Evolutionary conservation across 257 asterid species (phyloP).

Genomic region (Gentiana macrophylla): DNA sequence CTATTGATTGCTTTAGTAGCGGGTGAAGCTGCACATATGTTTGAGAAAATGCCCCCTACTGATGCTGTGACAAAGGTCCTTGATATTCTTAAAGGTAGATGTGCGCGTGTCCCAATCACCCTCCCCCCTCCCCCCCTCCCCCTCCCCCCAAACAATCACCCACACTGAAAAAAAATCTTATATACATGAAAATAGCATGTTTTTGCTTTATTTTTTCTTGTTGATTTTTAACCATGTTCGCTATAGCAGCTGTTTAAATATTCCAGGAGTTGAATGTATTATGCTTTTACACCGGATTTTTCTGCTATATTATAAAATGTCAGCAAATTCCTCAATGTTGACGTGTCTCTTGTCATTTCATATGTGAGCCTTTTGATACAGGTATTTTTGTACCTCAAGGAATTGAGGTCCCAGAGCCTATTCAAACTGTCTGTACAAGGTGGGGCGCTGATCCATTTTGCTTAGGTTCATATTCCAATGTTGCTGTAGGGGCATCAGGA

Average conservation of each 20-base stretch:
- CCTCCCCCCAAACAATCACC: no score
- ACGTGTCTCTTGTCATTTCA: not conserved
- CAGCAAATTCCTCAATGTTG: not conserved
- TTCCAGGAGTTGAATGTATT: no score
- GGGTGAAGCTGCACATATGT: slow-evolving; percentile 82
- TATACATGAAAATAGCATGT: not conserved
- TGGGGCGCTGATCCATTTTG: slow-evolving; percentile 90
- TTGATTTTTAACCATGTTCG: no score
- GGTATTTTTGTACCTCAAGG: slow-evolving; percentile 89
- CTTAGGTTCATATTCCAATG: slow-evolving; percentile 89
- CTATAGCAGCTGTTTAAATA: no score
- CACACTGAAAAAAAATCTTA: not conserved
- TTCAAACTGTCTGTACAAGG: slow-evolving; percentile 91
- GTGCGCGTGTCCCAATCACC: not conserved
- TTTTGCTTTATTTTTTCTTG: not conserved
- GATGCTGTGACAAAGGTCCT: slow-evolving; percentile 68
- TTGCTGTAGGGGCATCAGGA: slow-evolving; percentile 97
- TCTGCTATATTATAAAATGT: no score
- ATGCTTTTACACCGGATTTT: no score
- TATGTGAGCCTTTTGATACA: slow-evolving; percentile 15
- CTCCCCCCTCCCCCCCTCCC: no score
- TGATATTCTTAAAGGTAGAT: slow-evolving; percentile 77
- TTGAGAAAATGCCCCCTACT: slow-evolving; percentile 64
- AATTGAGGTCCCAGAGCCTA: slow-evolving; percentile 88
- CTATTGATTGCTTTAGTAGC: slow-evolving; percentile 83